A percentile compares a stretch with the other conserved stretches of the same genome.
phyloP scores from a whole-genome alignment of 2,329 filamentous ascomycete genomes.

The Exophiala oligosperma region DNA sequence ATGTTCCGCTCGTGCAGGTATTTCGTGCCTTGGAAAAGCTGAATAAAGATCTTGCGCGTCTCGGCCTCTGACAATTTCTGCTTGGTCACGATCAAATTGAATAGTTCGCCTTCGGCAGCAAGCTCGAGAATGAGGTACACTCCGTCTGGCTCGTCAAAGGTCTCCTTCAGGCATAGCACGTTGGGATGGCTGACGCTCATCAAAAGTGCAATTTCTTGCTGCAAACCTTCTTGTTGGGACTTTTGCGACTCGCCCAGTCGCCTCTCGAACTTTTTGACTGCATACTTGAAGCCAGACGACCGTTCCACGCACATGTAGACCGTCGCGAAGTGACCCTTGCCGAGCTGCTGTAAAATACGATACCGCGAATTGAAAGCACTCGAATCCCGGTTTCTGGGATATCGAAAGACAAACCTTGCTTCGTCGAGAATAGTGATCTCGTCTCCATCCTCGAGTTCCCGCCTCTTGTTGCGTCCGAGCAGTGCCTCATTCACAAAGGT shows the following conservation, averaged over 20 bases:
- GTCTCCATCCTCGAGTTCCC: slow-evolving; percentile 85
- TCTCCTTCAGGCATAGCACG: slow-evolving; percentile 89
- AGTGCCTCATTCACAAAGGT: slow-evolving; percentile 93
- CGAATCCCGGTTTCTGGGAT: slow-evolving; percentile 71
- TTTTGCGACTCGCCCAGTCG: slow-evolving; percentile 77
- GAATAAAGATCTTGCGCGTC: slow-evolving; percentile 80
- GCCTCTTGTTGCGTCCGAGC: slow-evolving; percentile 86
- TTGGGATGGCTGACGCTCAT: slow-evolving; percentile 98
- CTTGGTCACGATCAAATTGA: slow-evolving; percentile 92
- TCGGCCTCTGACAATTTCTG: slow-evolving; percentile 83
- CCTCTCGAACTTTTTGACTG: slow-evolving; percentile 94
- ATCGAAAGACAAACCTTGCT: slow-evolving; percentile 87
- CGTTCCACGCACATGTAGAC: slow-evolving; percentile 92
- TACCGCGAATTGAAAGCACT: slow-evolving; percentile 86
- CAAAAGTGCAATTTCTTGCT: slow-evolving; percentile 93
- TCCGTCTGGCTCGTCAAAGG: slow-evolving; percentile 85
- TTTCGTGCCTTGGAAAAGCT: slow-evolving; percentile 91
- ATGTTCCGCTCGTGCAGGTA: slow-evolving; percentile 97
- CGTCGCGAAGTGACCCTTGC: slow-evolving; percentile 92
- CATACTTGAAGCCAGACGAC: slow-evolving; percentile 75
- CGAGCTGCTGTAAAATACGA: slow-evolving; percentile 77
- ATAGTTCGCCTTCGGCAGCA: slow-evolving; percentile 88
- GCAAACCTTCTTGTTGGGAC: slow-evolving; percentile 79
- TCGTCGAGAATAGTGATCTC: slow-evolving; percentile 85
- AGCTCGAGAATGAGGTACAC: slow-evolving; percentile 91